Evolutionary conservation across 352 stramenopile species (phyloP).

Genomic region (Globisporangium radiosum): DNA sequence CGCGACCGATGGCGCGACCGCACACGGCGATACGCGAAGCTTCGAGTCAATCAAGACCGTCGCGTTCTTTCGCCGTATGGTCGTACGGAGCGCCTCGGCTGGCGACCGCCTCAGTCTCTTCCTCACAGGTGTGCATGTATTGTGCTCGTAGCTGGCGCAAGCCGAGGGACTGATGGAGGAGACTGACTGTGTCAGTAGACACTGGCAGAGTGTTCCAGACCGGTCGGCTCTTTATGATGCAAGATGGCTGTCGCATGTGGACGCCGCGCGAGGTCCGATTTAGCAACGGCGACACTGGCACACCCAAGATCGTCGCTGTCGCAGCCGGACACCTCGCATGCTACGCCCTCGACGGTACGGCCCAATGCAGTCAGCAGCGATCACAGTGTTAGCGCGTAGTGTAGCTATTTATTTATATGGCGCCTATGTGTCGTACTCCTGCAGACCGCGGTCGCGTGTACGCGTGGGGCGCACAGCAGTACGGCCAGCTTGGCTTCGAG

Average conservation of each 20-base stretch:
- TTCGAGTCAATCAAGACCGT: conserved; percentile 25
- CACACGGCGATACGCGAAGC: conserved; percentile 23
- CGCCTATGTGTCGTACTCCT: not conserved
- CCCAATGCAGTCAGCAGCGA: not conserved
- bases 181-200: conserved; percentile 13
- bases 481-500: conserved; percentile 51
- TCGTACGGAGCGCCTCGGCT: conserved; percentile 33
- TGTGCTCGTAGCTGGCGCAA: not conserved
- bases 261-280: conserved; percentile 27
- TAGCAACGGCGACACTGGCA: not conserved
- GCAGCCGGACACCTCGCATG: conserved; percentile 43
- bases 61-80: conserved; percentile 27
- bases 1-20: conserved; percentile 34
- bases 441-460: conserved; percentile 38
- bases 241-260: conserved; percentile 58
- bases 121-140: conserved; percentile 26
- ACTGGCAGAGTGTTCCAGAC: conserved; percentile 35
- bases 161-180: not conserved
- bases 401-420: not conserved
- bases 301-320: conserved; percentile 26
- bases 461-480: conserved; percentile 48
- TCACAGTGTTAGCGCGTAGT: not conserved
- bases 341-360: conserved; percentile 49
- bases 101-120: conserved; percentile 59
- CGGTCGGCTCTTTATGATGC: conserved; percentile 42